These are phyloP conservation scores for Malassezia cuniculi DNA, from an alignment of 1,284 basidiomycete genomes.

Conservation along the genomic window DNA sequence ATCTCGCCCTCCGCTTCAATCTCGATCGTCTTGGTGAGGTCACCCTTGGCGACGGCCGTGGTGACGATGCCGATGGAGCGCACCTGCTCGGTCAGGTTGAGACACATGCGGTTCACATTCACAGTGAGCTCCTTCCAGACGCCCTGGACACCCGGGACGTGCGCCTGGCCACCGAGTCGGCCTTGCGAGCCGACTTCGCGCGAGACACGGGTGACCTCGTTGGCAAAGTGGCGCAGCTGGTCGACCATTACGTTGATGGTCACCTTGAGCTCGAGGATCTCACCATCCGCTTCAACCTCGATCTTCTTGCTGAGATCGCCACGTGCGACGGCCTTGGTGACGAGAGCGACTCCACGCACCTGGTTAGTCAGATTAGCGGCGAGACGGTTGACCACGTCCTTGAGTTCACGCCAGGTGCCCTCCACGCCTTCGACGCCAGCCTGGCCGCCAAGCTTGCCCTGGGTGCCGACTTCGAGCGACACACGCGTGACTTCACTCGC, in stretches of 20 bases:
- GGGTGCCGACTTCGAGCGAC: slow-evolving; percentile 59
- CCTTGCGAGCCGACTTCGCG: slow-evolving; percentile 30
- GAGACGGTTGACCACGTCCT: slow-evolving; percentile 46
- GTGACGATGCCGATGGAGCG: slow-evolving; percentile 79
- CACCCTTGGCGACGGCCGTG: slow-evolving; percentile 63
- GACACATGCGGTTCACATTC: slow-evolving; percentile 83
- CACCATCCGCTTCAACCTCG: slow-evolving; percentile 87
- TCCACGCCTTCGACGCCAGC: slow-evolving; percentile 45
- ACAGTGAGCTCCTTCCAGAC: slow-evolving; percentile 46
- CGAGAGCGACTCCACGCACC: slow-evolving; percentile 82
- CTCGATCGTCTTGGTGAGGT: slow-evolving; percentile 52
- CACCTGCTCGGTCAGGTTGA: slow-evolving; percentile 83
- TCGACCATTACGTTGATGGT: slow-evolving; percentile 96
- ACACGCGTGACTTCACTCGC: slow-evolving; percentile 90
- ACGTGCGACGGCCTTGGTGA: slow-evolving; percentile 92
- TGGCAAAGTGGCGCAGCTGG: slow-evolving; percentile 72
- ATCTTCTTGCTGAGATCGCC: slow-evolving; percentile 93
- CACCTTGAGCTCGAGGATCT: slow-evolving; percentile 91
- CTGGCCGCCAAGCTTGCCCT: slow-evolving; percentile 46
- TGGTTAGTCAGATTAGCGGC: slow-evolving; percentile 62
- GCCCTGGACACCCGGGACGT: slow-evolving; percentile 44
- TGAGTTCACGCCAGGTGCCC: slow-evolving; percentile 45
- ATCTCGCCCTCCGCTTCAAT: slow-evolving; percentile 80
- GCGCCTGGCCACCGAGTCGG: slow-evolving; percentile 43
- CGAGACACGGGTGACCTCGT: slow-evolving; percentile 92